Evolutionary conservation across 163 green algal genomes (phyloP).

Genomic region (Volvox carteri): DNA sequence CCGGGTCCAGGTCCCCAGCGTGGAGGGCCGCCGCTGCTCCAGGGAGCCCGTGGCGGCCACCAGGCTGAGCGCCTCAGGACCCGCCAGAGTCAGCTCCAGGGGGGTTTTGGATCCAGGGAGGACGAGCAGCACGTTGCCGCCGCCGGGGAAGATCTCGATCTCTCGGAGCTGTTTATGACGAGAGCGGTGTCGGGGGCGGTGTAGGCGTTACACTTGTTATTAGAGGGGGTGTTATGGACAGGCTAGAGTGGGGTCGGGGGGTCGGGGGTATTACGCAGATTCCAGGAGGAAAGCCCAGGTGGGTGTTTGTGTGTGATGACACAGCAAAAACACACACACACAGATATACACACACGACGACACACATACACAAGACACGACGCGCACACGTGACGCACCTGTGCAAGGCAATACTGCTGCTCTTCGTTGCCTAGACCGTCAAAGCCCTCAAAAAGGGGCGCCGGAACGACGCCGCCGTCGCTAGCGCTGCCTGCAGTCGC

Average conservation of each 20-base stretch:
- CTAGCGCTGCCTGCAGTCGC: background rate
- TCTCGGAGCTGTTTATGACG: conserved; percentile 29
- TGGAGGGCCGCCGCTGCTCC: conserved; percentile 48
- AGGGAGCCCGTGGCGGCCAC: conserved; percentile 39
- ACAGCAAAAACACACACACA: too few relatives aligned
- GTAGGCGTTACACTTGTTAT: too few relatives aligned
- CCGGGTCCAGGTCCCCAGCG: conserved; percentile 40
- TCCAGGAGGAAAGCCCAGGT: too few relatives aligned
- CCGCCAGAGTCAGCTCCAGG: conserved; percentile 32
- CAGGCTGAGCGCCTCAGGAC: conserved; percentile 45
- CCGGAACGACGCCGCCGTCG: background rate
- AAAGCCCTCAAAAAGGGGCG: conserved; percentile 12
- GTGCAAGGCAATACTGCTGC: conserved; percentile 9
- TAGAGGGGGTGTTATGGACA: too few relatives aligned
- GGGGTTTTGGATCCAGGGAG: background rate
- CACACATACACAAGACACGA: too few relatives aligned
- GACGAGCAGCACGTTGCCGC: conserved; percentile 40
- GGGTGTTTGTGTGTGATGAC: too few relatives aligned
- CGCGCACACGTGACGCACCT: too few relatives aligned
- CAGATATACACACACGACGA: too few relatives aligned
- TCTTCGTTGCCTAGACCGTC: conserved; percentile 37
- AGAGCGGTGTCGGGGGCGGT: background rate
- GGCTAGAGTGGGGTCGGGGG: too few relatives aligned
- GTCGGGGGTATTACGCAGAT: too few relatives aligned
- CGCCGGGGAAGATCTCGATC: conserved; percentile 45